Percentiles rank a stretch among this genome's conserved stretches.
These are phyloP conservation scores for Amylocystis lapponica DNA, from an alignment of 768 basidiomycete species.

Conservation along the genomic window DNA sequence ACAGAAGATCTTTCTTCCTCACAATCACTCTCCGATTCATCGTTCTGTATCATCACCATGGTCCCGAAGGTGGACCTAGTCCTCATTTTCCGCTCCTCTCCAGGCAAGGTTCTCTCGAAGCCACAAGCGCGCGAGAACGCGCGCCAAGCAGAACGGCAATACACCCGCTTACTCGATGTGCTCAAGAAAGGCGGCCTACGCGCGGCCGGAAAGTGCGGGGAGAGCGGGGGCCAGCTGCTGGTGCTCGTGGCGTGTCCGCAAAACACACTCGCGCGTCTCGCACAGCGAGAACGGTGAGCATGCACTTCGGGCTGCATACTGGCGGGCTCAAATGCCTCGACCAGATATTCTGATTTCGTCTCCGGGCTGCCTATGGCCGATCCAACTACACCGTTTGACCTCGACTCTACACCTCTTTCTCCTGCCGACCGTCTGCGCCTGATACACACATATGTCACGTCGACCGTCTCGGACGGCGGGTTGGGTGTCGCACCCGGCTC, in stretches of 20 bases:
- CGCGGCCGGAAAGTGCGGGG: conserved; percentile 74
- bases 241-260: conserved; percentile 71
- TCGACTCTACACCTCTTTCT: conserved; percentile 43
- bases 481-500: conserved; percentile 74
- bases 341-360: conserved; percentile 71
- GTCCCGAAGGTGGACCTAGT: conserved; percentile 67
- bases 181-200: conserved; percentile 60
- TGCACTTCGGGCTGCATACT: no score
- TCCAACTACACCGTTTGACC: conserved; percentile 34
- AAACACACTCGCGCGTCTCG: conserved; percentile 53
- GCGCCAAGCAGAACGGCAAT: conserved; percentile 63
- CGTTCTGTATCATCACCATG: no score
- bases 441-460: conserved; percentile 65
- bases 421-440: conserved; percentile 81
- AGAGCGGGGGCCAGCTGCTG: conserved; percentile 66
- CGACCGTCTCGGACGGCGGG: conserved; percentile 70
- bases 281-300: conserved; percentile 68
- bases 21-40: no score
- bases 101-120: conserved; percentile 48
- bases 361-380: conserved; percentile 61
- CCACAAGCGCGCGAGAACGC: conserved; percentile 57
- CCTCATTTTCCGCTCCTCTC: conserved; percentile 58
- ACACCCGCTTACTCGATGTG: conserved; percentile 53
- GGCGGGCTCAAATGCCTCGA: not conserved
- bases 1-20: no score